Base-by-base conservation (phyloP, 768 basidiomycete genomes). In the Amanita pseudoporphyria region DNA sequence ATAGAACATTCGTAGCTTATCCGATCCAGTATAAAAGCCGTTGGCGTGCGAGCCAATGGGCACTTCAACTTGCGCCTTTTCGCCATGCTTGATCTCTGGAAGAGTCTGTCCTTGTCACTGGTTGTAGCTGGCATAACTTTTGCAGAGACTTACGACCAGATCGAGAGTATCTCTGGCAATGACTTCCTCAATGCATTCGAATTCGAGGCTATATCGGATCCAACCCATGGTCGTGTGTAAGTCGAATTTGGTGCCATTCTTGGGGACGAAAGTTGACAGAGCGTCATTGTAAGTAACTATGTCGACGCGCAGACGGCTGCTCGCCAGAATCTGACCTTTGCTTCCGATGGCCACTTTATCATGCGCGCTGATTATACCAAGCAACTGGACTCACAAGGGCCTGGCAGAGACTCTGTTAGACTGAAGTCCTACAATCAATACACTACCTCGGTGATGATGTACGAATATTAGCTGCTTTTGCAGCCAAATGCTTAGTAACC, bases 161-260 rank as follows among this genome's bases (percentile, higher is more conserved):
- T 69, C 21, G 76, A 74, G 47, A 78, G 68, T 50, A 65, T 71
- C 58, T 56, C 64, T 9, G 74, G 78, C 14, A 53, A 56, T 52
- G 69, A 64, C 16, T 82, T 84, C 56, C 68, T 77, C 50, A 62
- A 65, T n/a, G 60, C 68, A 9, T 84, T 84, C 56, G 53, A 58
- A 3, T 71, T 71, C 56, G 57, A 78, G 56, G 66, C 67, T 16
- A 72, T 77, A 35, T 13, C 73, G 1, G 83, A 84, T 57, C 82
- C 82, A 3, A 84, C 82, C 6, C 69, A 81, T 53, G 82, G 82
- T 24, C 70, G 81, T 46, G 83, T 86, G 82, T 71, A 62, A 50
- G 70, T 64, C 53, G 9, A 18, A 33, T 37, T 48, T 28, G 24
- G 39, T 16, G 30, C 28, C n/a, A 21, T 42, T 9, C 21, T 10